These are phyloP conservation scores for Mrakia gelida DNA, from an alignment of 768 basidiomycete genomes.

Conservation along the genomic window DNA sequence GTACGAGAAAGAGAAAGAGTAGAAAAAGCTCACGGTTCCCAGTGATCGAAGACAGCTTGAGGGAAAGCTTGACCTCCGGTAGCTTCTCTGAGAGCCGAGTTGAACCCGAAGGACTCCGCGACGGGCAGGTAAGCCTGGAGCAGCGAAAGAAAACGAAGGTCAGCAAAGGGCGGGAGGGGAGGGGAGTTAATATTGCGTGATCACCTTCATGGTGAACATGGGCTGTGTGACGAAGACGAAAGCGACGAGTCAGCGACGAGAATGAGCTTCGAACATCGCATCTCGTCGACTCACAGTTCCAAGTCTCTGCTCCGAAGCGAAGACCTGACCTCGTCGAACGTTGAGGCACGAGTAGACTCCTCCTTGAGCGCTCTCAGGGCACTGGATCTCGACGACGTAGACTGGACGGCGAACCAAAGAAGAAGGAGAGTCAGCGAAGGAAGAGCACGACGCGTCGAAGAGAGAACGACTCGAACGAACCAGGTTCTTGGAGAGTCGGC, in stretches of 20 bases:
- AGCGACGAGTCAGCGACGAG: background rate
- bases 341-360: conserved; percentile 84
- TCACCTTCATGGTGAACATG: conserved; percentile 91
- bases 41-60: conserved; percentile 65
- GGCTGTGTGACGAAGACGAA: conserved; percentile 58
- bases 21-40: conserved; percentile 3
- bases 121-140: conserved; percentile 55
- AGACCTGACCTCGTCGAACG: conserved; percentile 97
- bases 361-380: conserved; percentile 93
- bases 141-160: background rate
- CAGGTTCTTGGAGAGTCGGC: conserved; percentile 93
- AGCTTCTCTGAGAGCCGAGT: conserved; percentile 84
- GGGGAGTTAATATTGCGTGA: no score
- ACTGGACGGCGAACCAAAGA: background rate
- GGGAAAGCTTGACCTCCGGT: conserved; percentile 99
- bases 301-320: conserved; percentile 91
- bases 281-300: conserved; percentile 56
- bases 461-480: conserved; percentile 48
- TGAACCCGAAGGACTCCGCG: conserved; percentile 77
- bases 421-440: background rate
- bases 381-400: conserved; percentile 84
- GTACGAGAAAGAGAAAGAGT: conserved; percentile 36
- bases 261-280: background rate
- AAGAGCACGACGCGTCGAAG: no score
- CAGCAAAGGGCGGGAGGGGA: background rate